Conservation (phyloP, 164 flowering plant genomes). For the Vitis riparia region DNA sequence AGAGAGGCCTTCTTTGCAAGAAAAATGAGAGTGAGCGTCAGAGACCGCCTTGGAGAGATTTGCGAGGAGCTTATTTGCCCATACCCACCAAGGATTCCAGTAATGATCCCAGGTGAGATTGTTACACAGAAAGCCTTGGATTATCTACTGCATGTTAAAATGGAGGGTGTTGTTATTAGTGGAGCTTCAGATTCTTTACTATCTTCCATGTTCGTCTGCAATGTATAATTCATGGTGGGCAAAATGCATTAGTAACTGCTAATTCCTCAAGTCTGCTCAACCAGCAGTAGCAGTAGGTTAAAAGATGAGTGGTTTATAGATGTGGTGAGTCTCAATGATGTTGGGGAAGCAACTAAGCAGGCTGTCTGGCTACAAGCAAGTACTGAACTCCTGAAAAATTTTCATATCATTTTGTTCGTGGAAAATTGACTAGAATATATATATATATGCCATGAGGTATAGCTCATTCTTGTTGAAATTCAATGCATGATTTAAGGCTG, state of each 20-base stretch:
- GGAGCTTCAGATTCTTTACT: conserved; percentile 53
- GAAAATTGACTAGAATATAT: no score
- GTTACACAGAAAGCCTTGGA: conserved; percentile 38
- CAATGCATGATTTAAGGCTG: no score
- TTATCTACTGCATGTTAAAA: conserved; percentile 38
- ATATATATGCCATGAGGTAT: no score
- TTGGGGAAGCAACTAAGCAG: no score
- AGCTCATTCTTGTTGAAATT: no score
- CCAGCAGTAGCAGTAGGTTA: no score
- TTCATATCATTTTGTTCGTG: no score
- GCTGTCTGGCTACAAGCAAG: no score
- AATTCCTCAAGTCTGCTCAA: neutral
- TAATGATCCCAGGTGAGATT: conserved; percentile 53
- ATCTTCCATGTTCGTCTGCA: conserved; percentile 46
- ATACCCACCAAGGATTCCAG: conserved; percentile 65
- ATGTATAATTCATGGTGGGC: conserved; percentile 2
- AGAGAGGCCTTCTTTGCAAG: conserved; percentile 82
- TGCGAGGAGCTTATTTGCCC: conserved; percentile 66
- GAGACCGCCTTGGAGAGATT: conserved; percentile 41
- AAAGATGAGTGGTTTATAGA: no score
- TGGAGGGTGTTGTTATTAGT: conserved; percentile 39
- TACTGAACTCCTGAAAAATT: no score
- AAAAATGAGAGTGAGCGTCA: conserved; percentile 35
- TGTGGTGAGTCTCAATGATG: no score
- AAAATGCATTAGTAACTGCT: neutral